phyloP scores from a whole-genome alignment of 306 rosid genomes.

The Malus fusca region DNA sequence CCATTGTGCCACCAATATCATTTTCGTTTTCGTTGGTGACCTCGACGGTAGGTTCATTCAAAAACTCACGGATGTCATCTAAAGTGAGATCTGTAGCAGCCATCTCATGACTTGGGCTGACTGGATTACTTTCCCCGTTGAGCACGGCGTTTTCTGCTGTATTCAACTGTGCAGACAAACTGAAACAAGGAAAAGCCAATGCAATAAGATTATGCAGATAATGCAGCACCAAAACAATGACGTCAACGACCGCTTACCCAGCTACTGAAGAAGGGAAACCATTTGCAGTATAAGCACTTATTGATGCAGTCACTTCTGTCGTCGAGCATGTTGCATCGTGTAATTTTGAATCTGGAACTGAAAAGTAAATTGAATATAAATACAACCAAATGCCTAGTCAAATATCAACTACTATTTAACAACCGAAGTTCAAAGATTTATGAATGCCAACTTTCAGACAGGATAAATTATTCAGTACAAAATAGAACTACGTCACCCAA shows the following conservation, averaged over 20 bases:
- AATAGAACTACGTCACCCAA: neutral
- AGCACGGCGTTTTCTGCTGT: conserved; percentile 25
- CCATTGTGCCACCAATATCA: conserved; percentile 15
- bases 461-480: neutral
- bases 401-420: neutral
- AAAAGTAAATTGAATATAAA: neutral
- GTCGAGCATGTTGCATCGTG: conserved; percentile 29
- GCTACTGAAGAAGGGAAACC: conserved; percentile 41
- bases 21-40: conserved; percentile 32
- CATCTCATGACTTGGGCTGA: conserved; percentile 26
- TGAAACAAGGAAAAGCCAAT: conserved; percentile 33
- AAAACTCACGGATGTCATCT: conserved; percentile 34
- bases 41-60: conserved; percentile 36
- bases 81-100: conserved; percentile 18
- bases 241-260: conserved; percentile 31
- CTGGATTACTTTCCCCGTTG: conserved; percentile 21
- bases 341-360: conserved; percentile 32
- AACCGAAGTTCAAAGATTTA: neutral
- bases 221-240: neutral
- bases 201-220: neutral
- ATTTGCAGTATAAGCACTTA: conserved; percentile 32
- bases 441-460: neutral
- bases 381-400: neutral
- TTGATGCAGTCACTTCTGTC: conserved; percentile 31
- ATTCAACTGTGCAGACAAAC: conserved; percentile 30